Base-by-base conservation (phyloP, 2,329 filamentous ascomycete genomes). In the Calonectria crousiana region DNA sequence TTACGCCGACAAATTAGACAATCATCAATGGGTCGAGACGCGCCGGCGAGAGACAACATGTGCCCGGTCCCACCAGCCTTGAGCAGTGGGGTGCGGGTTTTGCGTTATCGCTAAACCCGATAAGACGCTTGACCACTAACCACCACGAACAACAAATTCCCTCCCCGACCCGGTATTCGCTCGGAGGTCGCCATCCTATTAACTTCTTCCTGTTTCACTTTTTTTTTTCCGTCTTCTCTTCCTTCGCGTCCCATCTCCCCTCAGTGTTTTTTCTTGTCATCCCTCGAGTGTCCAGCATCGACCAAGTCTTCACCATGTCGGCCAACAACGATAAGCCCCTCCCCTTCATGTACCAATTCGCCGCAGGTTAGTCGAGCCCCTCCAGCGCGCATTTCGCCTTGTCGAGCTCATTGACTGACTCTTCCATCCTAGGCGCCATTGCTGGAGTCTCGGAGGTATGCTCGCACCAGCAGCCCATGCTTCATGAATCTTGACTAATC, bases 381-480 rank as follows among this genome's bases (percentile, higher is more conserved):
- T 60, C 60, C 71, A 60, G 28, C 52, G 71, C 65, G 56, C 69
- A 60, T 64, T 30, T 34, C 44, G 16, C 38, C 30, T 70, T 62
- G 16, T 23, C 51, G 20, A 64, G 62, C 51, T 66, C 67, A 76
- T 78, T 76, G 75, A 77, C 79, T 82, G 75, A 75, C 51, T 41
- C n/a, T 72, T 36, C 60, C 71, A 56, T 53, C 80, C 47, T 81
- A 95, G 93, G 94, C 88, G 97, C 97, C 84, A 94, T 99, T 84
- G 97, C 97, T 83, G 97, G 97, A 90, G 96, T 99, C 78, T 98
- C 96, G 81, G 97, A 99, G 92, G 95, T 96, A 89, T 87, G 93
- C 36, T 44, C 44, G 44, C 51, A 65, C 67, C 69, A 68, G 60
- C 68, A 74, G 3, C 44, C 62, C 36, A 34, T 41, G 9, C 20